Conservation (phyloP, 805 yeast species). For the Babjeviella inositovora region DNA sequence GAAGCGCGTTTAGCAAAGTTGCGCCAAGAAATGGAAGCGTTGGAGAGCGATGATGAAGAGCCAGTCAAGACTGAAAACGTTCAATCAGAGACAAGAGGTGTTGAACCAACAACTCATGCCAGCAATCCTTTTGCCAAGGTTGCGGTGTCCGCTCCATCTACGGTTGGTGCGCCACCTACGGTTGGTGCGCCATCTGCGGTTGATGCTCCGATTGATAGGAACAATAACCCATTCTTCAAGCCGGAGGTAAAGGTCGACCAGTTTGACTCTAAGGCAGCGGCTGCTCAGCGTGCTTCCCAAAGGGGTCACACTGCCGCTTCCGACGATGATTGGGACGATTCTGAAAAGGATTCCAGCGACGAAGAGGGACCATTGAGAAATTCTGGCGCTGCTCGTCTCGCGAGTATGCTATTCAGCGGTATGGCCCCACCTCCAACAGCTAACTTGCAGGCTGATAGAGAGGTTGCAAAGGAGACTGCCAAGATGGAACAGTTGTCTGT, state of each 20-base stretch:
- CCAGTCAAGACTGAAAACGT: slow-evolving; percentile 7
- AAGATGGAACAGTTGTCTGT: slow-evolving; percentile 1
- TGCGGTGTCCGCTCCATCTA: slow-evolving; percentile 3
- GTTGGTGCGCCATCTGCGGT: slow-evolving; percentile 5
- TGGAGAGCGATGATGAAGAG: slow-evolving; percentile 22
- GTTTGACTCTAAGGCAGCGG: slow-evolving; percentile 42
- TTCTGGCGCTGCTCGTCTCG: slow-evolving; percentile 40
- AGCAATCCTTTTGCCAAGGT: slow-evolving; percentile 34
- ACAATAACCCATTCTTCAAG: slow-evolving; percentile 46
- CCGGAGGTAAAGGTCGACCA: slow-evolving; percentile 13
- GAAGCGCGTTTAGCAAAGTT: slow-evolving; percentile 43
- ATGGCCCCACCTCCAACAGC: slow-evolving; percentile 16
- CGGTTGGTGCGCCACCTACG: slow-evolving; percentile 3
- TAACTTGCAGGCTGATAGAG: too few relatives aligned
- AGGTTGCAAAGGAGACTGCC: slow-evolving; percentile 1
- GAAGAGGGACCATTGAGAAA: slow-evolving; percentile 28
- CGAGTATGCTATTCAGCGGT: slow-evolving; percentile 35
- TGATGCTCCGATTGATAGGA: slow-evolving; percentile 5
- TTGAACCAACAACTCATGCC: slow-evolving; percentile 9
- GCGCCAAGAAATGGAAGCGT: slow-evolving; percentile 41
- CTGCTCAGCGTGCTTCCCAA: slow-evolving; percentile 60
- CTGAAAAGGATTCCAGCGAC: slow-evolving; percentile 19
- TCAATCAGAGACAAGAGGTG: slow-evolving; percentile 3
- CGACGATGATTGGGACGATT: slow-evolving; percentile 21
- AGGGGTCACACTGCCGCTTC: slow-evolving; percentile 35